Conservation (phyloP, 1,139 yeast species). For the Hansenula sp. region DNA sequence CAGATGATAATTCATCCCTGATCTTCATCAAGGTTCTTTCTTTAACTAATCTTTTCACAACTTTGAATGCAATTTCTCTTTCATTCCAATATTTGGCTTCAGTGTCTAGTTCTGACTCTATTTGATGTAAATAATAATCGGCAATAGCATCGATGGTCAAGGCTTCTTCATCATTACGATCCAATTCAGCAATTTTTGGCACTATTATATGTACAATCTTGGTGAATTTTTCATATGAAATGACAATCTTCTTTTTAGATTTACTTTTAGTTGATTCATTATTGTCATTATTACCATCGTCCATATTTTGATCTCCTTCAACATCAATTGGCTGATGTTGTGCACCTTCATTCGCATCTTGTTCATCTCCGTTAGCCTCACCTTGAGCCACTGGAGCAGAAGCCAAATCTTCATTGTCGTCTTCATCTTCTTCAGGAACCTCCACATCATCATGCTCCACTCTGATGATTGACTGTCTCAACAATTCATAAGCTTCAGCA, state of each 20-base stretch:
- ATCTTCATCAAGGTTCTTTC: conserved; percentile 85
- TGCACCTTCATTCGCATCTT: no score
- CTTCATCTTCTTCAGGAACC: conserved; percentile 61
- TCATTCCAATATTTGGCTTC: conserved; percentile 74
- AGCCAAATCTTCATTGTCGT: conserved; percentile 13
- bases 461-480: conserved; percentile 87
- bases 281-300: conserved; percentile 8
- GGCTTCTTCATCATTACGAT: conserved; percentile 51
- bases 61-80: conserved; percentile 70
- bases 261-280: conserved; percentile 2
- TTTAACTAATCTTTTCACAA: conserved; percentile 76
- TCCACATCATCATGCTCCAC: conserved; percentile 95
- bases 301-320: conserved; percentile 2
- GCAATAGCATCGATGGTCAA: conserved; percentile 66
- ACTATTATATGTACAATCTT: conserved; percentile 81
- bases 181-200: conserved; percentile 57
- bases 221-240: conserved; percentile 84
- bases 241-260: conserved; percentile 37
- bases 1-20: conserved; percentile 48
- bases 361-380: no score
- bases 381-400: conserved; percentile 10
- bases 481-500: conserved; percentile 86
- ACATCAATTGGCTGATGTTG: background rate
- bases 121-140: conserved; percentile 76
- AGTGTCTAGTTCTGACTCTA: conserved; percentile 66